Evolutionary conservation across 1,284 basidiomycete genomes (phyloP).

Genomic region (Malassezia vespertilionis): DNA sequence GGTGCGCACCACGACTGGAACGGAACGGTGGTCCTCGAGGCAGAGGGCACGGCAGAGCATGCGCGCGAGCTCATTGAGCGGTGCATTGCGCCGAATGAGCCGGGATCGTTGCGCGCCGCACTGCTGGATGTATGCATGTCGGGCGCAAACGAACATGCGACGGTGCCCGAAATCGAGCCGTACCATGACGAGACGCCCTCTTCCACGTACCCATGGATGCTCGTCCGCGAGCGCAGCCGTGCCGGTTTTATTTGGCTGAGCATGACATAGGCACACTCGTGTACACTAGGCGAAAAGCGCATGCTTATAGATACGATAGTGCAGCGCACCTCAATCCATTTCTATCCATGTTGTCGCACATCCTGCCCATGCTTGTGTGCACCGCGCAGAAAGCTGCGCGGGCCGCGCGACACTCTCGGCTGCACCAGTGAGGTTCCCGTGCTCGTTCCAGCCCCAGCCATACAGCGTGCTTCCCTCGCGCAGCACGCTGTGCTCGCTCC

Average conservation of each 20-base stretch:
- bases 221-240: conserved; percentile 29
- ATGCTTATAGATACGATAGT: not conserved
- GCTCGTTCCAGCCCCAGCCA: conserved; percentile 18
- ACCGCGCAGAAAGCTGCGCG: not conserved
- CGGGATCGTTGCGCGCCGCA: not conserved
- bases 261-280: conserved; percentile 11
- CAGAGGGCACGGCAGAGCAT: conserved; percentile 42
- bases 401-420: not conserved
- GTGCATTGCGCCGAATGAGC: conserved; percentile 18
- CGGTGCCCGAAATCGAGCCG: not conserved
- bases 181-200: not conserved
- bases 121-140: conserved; percentile 1
- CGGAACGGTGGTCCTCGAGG: conserved; percentile 35
- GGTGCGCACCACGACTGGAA: conserved; percentile 24
- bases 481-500: conserved; percentile 11
- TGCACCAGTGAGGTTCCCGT: conserved; percentile 5
- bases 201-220: conserved; percentile 21
- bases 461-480: not conserved
- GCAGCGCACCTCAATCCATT: too few species aligned
- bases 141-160: not conserved
- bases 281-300: not conserved
- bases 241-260: conserved; percentile 38
- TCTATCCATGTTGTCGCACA: conserved; percentile 5
- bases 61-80: conserved; percentile 33
- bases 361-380: conserved; percentile 1